Evolutionary conservation across 768 basidiomycete genomes (phyloP).

Genomic region (Mycena olivaceomarginata): DNA sequence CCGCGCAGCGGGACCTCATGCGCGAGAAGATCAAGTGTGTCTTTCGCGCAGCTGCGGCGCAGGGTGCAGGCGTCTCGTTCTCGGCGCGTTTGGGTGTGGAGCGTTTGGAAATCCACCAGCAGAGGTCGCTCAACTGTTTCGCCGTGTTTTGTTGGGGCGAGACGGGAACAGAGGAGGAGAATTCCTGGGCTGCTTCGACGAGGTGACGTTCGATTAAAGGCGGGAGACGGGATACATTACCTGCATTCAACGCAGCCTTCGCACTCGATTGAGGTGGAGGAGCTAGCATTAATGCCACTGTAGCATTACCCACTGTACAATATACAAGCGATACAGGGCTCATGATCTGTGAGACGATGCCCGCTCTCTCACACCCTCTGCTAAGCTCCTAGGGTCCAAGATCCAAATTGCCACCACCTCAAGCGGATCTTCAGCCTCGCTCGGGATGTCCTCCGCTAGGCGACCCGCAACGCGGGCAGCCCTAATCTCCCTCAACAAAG

Average conservation of each 20-base stretch:
- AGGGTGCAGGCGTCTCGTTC: constrained; percentile 39
- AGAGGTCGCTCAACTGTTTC: constrained; percentile 46
- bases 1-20: constrained; percentile 43
- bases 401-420: constrained; percentile 77
- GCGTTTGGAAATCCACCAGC: constrained; percentile 44
- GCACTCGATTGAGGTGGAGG: not conserved
- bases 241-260: constrained; percentile 31
- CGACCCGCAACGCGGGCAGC: constrained; percentile 57
- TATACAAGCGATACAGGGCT: not conserved
- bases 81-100: constrained; percentile 48
- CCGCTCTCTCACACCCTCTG: constrained; percentile 71
- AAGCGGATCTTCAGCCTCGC: constrained; percentile 30
- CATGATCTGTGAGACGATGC: not conserved
- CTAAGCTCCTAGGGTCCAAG: constrained; percentile 87
- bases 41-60: constrained; percentile 38
- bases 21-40: constrained; percentile 47
- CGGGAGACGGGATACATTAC: constrained; percentile 48
- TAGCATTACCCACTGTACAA: not conserved
- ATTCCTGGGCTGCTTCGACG: constrained; percentile 45
- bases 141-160: constrained; percentile 41
- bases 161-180: constrained; percentile 43
- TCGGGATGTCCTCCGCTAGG: constrained; percentile 53
- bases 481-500: constrained; percentile 82
- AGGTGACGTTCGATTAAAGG: constrained; percentile 46
- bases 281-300: not conserved